Evolutionary conservation across 2,329 filamentous ascomycete genomes (phyloP).

Genomic region (Ascochyta lentis): DNA sequence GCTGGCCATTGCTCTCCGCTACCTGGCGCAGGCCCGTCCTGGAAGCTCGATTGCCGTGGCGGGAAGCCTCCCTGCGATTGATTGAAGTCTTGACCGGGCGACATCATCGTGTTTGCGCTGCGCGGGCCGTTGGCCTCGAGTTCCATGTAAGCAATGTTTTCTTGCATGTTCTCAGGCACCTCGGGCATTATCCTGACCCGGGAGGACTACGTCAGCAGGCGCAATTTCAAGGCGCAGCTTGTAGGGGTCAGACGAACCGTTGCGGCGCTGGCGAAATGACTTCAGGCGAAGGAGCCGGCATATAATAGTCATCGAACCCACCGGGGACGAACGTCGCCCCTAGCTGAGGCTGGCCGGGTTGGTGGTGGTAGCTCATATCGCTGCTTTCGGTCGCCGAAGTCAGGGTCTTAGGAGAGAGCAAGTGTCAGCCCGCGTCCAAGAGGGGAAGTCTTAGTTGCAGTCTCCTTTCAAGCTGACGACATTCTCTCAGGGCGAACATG

Average conservation of each 20-base stretch:
- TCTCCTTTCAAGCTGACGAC: conserved; percentile 21
- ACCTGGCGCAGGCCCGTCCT: conserved; percentile 26
- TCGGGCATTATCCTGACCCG: conserved; percentile 83
- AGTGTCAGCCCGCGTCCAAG: conserved; percentile 40
- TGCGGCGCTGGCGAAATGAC: conserved; percentile 74
- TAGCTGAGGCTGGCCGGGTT: conserved; percentile 44
- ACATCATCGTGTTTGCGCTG: conserved; percentile 36
- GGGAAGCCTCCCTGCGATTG: conserved; percentile 38
- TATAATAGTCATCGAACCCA: conserved; percentile 71
- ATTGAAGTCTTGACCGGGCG: conserved; percentile 39
- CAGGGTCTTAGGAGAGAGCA: conserved; percentile 22
- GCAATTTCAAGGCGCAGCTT: conserved; percentile 30
- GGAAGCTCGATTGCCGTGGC: conserved; percentile 41
- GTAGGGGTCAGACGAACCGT: conserved; percentile 59
- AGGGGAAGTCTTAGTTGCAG: conserved; percentile 19
- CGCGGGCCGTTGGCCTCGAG: conserved; percentile 69
- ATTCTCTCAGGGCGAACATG: conserved; percentile 24
- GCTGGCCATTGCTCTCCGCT: conserved; percentile 40
- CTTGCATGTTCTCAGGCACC: conserved; percentile 95
- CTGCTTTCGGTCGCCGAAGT: conserved; percentile 19
- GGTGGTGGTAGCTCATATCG: conserved; percentile 49
- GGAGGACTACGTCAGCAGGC: conserved; percentile 38
- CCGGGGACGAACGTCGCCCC: conserved; percentile 72
- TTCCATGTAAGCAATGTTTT: conserved; percentile 90
- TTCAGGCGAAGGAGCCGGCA: conserved; percentile 63